Evolutionary conservation across 2,329 filamentous ascomycete genomes (phyloP).

Genomic region (Sporothrix dimorphospora): DNA sequence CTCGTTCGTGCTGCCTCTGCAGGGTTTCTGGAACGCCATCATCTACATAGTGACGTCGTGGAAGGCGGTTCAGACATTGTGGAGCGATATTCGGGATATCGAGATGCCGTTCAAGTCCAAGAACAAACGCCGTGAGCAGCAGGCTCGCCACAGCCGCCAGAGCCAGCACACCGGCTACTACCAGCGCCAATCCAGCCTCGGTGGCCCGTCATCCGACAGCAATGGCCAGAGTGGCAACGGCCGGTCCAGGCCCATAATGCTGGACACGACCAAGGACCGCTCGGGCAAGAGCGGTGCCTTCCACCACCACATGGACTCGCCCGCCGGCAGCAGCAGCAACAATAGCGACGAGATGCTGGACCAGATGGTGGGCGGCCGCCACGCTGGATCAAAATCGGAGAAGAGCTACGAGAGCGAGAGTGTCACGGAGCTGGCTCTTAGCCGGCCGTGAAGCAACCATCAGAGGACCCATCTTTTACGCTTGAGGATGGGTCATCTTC

Average conservation of each 20-base stretch:
- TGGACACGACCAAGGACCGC: background rate
- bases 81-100: slow-evolving; percentile 41
- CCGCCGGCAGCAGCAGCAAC: slow-evolving; percentile 23
- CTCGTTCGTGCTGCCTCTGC: slow-evolving; percentile 75
- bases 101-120: slow-evolving; percentile 33
- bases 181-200: slow-evolving; percentile 26
- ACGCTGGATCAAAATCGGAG: slow-evolving; percentile 32
- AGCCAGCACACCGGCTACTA: slow-evolving; percentile 14
- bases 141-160: slow-evolving; percentile 34
- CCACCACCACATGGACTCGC: slow-evolving; percentile 10
- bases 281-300: background rate
- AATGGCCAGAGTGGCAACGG: background rate
- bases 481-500: background rate
- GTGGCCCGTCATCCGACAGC: background rate
- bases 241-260: background rate
- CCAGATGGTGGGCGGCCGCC: slow-evolving; percentile 34
- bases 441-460: slow-evolving; percentile 6
- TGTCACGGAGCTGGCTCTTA: slow-evolving; percentile 52
- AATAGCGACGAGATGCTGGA: slow-evolving; percentile 33
- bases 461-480: background rate
- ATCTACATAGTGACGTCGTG: slow-evolving; percentile 76
- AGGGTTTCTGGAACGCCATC: slow-evolving; percentile 82
- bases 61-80: slow-evolving; percentile 60
- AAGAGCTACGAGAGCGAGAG: slow-evolving; percentile 54
- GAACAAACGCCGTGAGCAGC: slow-evolving; percentile 17